phyloP scores from a whole-genome alignment of 2,329 filamentous ascomycete species.

The Emmonsia crescens region DNA sequence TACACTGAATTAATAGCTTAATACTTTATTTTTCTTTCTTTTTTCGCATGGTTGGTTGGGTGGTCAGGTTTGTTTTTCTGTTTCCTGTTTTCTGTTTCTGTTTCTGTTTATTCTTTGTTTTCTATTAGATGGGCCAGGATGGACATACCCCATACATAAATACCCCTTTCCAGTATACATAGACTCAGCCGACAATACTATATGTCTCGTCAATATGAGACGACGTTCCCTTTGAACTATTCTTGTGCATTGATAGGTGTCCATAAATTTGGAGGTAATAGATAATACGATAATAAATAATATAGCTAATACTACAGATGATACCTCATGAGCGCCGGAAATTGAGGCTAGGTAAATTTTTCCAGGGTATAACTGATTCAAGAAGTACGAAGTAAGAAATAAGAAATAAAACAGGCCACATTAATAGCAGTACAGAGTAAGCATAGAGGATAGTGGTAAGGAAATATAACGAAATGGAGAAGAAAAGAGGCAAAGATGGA shows the following conservation, averaged over 20 bases:
- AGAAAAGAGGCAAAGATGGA: too few species aligned
- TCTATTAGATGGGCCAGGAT: neutral
- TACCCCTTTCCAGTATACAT: neutral
- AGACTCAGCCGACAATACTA: neutral
- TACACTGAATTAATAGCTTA: constrained; percentile 1
- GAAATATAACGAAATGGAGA: too few species aligned
- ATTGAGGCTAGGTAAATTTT: too few species aligned
- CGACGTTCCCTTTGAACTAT: neutral
- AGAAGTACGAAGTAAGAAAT: too few species aligned
- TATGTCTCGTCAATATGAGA: neutral
- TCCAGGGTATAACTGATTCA: neutral
- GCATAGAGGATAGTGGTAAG: too few species aligned
- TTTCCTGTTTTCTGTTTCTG: neutral
- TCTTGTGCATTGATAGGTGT: neutral
- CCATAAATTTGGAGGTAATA: neutral
- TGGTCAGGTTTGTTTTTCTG: neutral
- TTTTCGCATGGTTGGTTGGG: neutral
- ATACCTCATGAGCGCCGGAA: too few species aligned
- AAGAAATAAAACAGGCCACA: too few species aligned
- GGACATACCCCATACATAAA: neutral
- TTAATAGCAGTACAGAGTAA: too few species aligned
- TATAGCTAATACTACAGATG: neutral
- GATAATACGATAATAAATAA: too few species aligned
- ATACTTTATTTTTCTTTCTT: neutral
- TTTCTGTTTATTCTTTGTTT: neutral